These are phyloP conservation scores for Penicillium glabrum DNA, from an alignment of 2,329 filamentous ascomycete species.

Conservation along the genomic window DNA sequence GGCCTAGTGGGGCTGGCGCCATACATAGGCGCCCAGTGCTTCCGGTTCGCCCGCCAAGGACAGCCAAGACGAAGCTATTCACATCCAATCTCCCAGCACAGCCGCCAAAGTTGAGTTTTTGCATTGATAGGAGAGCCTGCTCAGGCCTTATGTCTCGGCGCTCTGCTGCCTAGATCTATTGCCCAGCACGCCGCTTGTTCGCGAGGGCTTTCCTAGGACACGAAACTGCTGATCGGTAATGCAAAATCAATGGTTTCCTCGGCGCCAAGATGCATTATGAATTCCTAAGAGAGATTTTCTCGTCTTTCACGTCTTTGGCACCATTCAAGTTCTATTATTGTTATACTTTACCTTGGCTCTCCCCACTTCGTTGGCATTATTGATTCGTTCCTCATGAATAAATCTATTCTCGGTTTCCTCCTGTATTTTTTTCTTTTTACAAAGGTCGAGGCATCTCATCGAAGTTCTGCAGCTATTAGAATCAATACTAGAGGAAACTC, in stretches of 20 bases:
- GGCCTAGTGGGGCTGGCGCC: conserved; percentile 3
- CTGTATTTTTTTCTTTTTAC: neutral
- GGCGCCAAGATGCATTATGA: conserved; percentile 8
- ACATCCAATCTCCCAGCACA: conserved; percentile 1
- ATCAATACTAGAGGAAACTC: neutral
- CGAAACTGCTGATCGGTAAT: neutral
- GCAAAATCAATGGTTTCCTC: neutral
- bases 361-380: neutral
- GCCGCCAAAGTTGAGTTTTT: neutral
- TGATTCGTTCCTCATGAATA: neutral
- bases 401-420: neutral
- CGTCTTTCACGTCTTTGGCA: neutral
- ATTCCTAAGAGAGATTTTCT: neutral
- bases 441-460: neutral
- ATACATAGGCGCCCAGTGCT: conserved; percentile 5
- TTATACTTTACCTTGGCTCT: neutral
- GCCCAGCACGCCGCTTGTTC: neutral
- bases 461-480: too few species aligned
- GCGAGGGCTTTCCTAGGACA: neutral
- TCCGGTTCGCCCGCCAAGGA: conserved; percentile 6
- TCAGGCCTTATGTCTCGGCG: neutral
- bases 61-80: conserved; percentile 8
- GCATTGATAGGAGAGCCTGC: neutral
- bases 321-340: neutral
- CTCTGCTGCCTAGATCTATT: neutral